Evolutionary conservation across 345 rosid species (phyloP), one percentile per base, ranked within the genome.

Genomic region (Melastoma malabathricum): DNA sequence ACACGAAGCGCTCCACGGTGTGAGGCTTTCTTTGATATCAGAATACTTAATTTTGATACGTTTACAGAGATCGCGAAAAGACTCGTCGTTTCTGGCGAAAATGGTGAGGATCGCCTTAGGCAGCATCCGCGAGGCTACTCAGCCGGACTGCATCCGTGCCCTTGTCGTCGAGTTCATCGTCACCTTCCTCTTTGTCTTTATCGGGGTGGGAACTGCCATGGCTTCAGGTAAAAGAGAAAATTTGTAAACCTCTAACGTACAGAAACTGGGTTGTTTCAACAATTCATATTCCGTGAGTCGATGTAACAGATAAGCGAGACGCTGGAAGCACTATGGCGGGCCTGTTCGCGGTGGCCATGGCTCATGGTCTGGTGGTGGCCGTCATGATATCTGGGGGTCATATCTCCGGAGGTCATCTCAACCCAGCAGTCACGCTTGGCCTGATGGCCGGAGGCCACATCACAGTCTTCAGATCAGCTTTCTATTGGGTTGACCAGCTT

Each of bases 321-420:
- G 13, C 12, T 1, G 17, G 16, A 62, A 55, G 45, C 41, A 55
- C 41, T 59, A n/a, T 46, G 3, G 44, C 9, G 12, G 43, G 22
- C 10, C 23, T 56, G 10, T 18, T 56, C n/a, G 23, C 23, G 39
- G 52, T 56, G 51, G 66, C 61, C 2, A 6, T 56, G 2, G 49
- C 51, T 0, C 66, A 62, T 44, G 66, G 56, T 4, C 50, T 62
- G 46, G 50, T 46, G 0, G 52, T 46, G 22, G 61, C 61, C 3
- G 66, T 62, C 46, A 29, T 46, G 47, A 1, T 46, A 0, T 45
- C 61, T 1, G 61, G 46, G 0, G 31, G 31, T 27, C 50, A 62
- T 17, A 39, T 62, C 47, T 62, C 66, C 3, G 66, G 61, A 14
- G 66, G 61, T 51, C 66, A 62, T 14, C 51, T 62, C 14, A 62